Evolutionary conservation across 805 yeast species (phyloP), one percentile per base, ranked within the genome.

Genomic region (Debaryomyces maramus): DNA sequence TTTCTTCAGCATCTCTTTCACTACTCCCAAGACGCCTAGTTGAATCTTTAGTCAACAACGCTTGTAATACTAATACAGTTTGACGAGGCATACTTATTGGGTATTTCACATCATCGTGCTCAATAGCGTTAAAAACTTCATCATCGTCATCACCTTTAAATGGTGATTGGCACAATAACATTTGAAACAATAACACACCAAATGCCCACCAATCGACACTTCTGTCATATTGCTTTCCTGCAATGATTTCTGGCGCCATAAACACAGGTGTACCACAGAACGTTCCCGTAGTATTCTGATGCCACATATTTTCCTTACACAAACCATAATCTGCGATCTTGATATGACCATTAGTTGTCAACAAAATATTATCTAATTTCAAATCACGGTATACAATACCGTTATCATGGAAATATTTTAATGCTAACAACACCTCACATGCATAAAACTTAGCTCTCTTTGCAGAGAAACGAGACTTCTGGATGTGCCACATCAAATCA

Each of bases 161-260:
- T 26, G 99, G 99, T 6, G 97, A 87, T 64, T 91, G 96, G 38
- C 97, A 93, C 43, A 93, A 73, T 41, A 93, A 72, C 99, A 93
- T 93, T 65, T 93, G 99, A 64, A 91, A 93, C 49, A 93, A 72
- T 48, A 93, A 73, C 20, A 93, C 98, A 42, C 99, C 99, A 72
- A 90, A 88, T 1, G 99, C 98, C 99, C 99, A 93, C 99, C 99
- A 93, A 66, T 93, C 99, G 39, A 93, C 99, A 28, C 93, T 85
- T 56, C 95, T 81, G 38, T 89, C 93, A 56, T 93, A 93, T 44
- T 83, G 85, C 62, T 90, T 95, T 39, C 93, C 98, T 48, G 88
- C 83, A 56, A 93, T 73, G 50, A 93, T 91, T 64, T 93, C 99
- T 0, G 99, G 99, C 1, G 99, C 99, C 96, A 93, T 93, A 52